Evolutionary conservation across 2,329 filamentous ascomycete genomes (phyloP).

Genomic region (Emydomyces testavorans): DNA sequence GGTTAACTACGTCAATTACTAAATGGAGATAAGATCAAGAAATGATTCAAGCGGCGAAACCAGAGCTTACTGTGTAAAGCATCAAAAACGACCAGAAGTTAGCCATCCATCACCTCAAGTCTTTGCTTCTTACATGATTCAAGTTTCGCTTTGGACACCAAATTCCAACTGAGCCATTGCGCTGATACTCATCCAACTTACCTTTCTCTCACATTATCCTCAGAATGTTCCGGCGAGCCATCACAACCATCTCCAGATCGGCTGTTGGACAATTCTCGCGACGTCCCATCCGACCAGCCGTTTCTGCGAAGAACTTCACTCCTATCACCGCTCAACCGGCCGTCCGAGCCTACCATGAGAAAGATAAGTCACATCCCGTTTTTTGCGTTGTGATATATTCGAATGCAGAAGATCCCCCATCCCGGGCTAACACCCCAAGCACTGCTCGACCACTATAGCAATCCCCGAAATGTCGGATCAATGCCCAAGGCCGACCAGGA

Average conservation of each 20-base stretch:
- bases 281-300: slow-evolving; percentile 26
- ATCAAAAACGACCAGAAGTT: too few relatives aligned
- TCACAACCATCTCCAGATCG: slow-evolving; percentile 43
- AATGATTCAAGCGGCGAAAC: slow-evolving; percentile 1
- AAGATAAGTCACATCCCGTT: slow-evolving; percentile 42
- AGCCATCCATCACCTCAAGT: too few relatives aligned
- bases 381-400: too few relatives aligned
- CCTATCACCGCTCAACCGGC: slow-evolving; percentile 29
- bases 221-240: slow-evolving; percentile 47
- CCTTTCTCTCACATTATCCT: not conserved
- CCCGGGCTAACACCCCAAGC: slow-evolving; percentile 30
- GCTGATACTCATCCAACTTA: too few relatives aligned
- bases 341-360: slow-evolving; percentile 52
- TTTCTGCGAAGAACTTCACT: slow-evolving; percentile 27
- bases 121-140: too few relatives aligned
- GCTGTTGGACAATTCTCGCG: slow-evolving; percentile 40
- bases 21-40: too few relatives aligned
- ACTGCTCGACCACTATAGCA: slow-evolving; percentile 72
- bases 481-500: slow-evolving; percentile 69
- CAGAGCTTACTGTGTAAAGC: too few relatives aligned
- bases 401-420: not conserved
- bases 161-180: not conserved
- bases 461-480: slow-evolving; percentile 65
- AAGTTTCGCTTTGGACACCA: too few relatives aligned
- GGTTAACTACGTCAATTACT: too few relatives aligned